Base-by-base conservation (phyloP, 768 basidiomycete species). In the Mycena leptocephala region DNA sequence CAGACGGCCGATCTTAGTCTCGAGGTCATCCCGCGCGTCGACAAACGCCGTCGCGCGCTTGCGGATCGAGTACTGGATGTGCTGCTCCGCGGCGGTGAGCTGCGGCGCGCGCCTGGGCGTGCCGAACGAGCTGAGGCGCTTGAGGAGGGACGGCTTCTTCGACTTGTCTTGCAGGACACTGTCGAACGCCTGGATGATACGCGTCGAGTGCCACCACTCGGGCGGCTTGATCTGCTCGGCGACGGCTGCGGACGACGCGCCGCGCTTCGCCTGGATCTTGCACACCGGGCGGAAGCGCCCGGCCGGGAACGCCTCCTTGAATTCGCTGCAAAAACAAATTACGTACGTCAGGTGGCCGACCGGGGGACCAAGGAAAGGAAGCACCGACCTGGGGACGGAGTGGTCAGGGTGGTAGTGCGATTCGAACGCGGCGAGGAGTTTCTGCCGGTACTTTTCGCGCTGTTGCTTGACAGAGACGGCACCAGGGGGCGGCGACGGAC, bases 41-140 rank as follows among this genome's bases (percentile, higher is more conserved):
- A 98, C 96, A 79, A 97, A 98, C 43, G 96, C 96, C 5, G 94
- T 95, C n/a, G 97, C 97, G 51, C 97, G 94, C 83, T 95, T 95
- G 78, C 97, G 94, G 83, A 98, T 97, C 66, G 96, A 96, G 59
- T 90, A 89, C 83, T 97, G 96, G 76, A 97, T 94, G 72, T 92
- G 89, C 84, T 96, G 95, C 82, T 98, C 97, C 0, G 96, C 96
- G 16, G 86, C 86, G 33, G 93, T 95, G 58, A 97, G 87, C 79
- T 92, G 91, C 33, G 95, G 95, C 28, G 93, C 89, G 24, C 94
- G 91, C 78, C 92, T 93, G 22, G 88, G 88, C n/a, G 89, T 84
- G 13, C 95, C 95, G 70, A 96, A 93, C 69, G 92, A 92, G 80
- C 92, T 93, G 81, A 98, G 91, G 67, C 97, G 92, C 83, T 95